Conservation (phyloP, 176 grass and related monocot genomes). For the Stipa capillata region DNA sequence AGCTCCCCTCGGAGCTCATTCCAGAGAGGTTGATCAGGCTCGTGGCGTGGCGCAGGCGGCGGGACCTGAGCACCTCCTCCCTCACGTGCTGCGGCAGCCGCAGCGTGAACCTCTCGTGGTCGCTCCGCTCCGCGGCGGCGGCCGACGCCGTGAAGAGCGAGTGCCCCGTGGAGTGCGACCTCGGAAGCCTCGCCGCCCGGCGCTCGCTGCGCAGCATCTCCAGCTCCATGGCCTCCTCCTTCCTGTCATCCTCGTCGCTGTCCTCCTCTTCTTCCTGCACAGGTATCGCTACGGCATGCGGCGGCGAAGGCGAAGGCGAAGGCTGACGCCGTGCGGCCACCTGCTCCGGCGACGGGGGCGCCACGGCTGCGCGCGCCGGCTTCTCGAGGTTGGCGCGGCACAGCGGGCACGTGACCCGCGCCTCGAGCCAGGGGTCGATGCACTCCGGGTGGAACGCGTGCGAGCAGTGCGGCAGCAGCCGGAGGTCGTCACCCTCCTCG, state of each 20-base stretch:
- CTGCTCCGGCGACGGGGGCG: slow-evolving; percentile 6
- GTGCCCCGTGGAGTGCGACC: slow-evolving; percentile 49
- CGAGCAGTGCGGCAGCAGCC: slow-evolving; percentile 72
- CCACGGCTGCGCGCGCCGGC: neutral
- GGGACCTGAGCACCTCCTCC: slow-evolving; percentile 44
- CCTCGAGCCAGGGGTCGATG: slow-evolving; percentile 82
- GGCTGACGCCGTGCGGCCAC: neutral
- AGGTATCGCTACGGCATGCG: slow-evolving; percentile 30
- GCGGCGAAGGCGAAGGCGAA: neutral
- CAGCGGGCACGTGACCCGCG: slow-evolving; percentile 63
- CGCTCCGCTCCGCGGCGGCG: slow-evolving; percentile 7
- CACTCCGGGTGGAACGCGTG: slow-evolving; percentile 95
- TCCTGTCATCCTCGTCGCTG: slow-evolving; percentile 35
- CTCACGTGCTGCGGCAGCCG: slow-evolving; percentile 58
- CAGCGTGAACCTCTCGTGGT: slow-evolving; percentile 70
- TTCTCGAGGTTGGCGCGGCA: slow-evolving; percentile 61
- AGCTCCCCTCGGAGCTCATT: slow-evolving; percentile 48
- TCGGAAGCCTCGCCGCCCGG: slow-evolving; percentile 35
- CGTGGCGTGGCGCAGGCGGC: slow-evolving; percentile 56
- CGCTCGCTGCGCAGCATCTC: slow-evolving; percentile 50
- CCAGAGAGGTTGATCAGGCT: slow-evolving; percentile 53
- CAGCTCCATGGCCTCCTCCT: slow-evolving; percentile 55
- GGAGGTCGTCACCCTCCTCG: slow-evolving; percentile 75
- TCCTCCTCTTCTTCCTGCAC: slow-evolving; percentile 5
- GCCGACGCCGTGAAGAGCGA: slow-evolving; percentile 11